Evolutionary conservation across 768 basidiomycete species (phyloP), one percentile per base, ranked within the genome.

Genomic region (Tylopilus felleus): DNA sequence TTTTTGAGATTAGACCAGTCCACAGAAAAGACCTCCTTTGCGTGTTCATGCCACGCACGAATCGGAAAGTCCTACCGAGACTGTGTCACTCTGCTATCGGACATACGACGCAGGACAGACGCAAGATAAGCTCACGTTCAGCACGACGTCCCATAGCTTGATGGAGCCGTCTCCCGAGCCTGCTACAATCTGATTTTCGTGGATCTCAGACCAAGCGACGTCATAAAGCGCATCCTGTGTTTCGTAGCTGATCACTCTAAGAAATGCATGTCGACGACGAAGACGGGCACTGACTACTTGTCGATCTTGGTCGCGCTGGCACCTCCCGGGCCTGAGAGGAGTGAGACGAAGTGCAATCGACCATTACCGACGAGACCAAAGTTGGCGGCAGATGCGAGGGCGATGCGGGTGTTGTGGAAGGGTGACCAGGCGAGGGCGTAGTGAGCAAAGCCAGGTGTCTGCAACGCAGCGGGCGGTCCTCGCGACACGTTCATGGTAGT

Each of bases 311-410:
- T 52, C 23, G 58, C 67, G 23, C 77, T 72, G 22, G 69, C 48
- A 14, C 79, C 77, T 28, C 73, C 73, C 1, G 79, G 80, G 16
- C 75, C 77, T 25, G 78, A 74, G 23, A 68, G 71, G 21, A 84
- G 71, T 2, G 84, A 81, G 49, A 80, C 77, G 22, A 88, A 67
- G 67, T 87, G 88, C 40, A 98, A 66, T n/a, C 95, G 79, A 1
- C 96, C 96, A 71, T 97, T 98, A 23, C 96, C 96, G 29, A 98
- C 90, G 5, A 98, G 78, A 3, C 96, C 96, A 70, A 93, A 98
- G 72, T 98, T 96, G 25, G 93, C 90, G 0, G 92, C 80, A 7
- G 90, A 90, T 5, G 91, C 89, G 31, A 93, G 74, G 1, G 91
- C 91, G 40, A 93, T 66, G 33, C 86, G 81, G 16, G 79, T 75